Percentiles rank a stretch among this genome's conserved stretches.
These are phyloP conservation scores for Mastigamoeba balamuthi DNA, from an alignment of 78 protist species.

Conservation along the genomic window DNA sequence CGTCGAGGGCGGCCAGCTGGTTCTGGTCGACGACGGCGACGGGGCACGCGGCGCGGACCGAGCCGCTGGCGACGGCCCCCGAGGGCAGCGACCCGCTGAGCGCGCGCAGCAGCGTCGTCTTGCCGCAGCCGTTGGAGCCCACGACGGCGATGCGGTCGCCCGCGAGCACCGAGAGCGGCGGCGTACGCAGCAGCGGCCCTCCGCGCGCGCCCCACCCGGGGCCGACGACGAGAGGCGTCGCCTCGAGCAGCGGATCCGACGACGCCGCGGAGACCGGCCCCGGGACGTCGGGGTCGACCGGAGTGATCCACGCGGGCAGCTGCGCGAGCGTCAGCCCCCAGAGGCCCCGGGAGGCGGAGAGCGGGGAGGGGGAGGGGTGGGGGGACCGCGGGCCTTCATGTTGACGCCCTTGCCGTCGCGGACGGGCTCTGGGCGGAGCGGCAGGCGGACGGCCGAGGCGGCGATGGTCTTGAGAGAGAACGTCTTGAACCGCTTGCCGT, in stretches of 20 bases:
- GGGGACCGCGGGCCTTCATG: no score
- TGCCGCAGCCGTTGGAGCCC: slow-evolving; percentile 33
- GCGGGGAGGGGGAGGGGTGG: no score
- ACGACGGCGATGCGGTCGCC: slow-evolving; percentile 23
- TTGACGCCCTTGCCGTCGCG: no score
- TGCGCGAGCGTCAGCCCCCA: not conserved
- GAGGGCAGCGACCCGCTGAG: not conserved
- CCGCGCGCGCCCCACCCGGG: no score
- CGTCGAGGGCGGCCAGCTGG: slow-evolving; percentile 10
- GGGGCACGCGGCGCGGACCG: not conserved
- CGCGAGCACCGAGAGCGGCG: no score
- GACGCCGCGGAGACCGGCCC: no score
- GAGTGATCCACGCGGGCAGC: not conserved
- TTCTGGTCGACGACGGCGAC: slow-evolving; percentile 6
- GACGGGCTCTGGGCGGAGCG: not conserved
- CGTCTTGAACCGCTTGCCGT: slow-evolving; percentile 14
- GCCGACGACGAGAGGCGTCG: no score
- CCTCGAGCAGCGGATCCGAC: no score
- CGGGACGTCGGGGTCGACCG: no score
- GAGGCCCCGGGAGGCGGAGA: no score
- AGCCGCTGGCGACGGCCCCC: not conserved
- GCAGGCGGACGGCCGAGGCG: not conserved
- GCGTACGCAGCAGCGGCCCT: no score
- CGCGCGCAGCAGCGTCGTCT: slow-evolving; percentile 6
- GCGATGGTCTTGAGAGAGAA: slow-evolving; percentile 4